Percentiles rank a stretch among this genome's conserved stretches.
phyloP scores from a whole-genome alignment of 2,329 filamentous ascomycete species.

The Knoxdaviesia proteae region DNA sequence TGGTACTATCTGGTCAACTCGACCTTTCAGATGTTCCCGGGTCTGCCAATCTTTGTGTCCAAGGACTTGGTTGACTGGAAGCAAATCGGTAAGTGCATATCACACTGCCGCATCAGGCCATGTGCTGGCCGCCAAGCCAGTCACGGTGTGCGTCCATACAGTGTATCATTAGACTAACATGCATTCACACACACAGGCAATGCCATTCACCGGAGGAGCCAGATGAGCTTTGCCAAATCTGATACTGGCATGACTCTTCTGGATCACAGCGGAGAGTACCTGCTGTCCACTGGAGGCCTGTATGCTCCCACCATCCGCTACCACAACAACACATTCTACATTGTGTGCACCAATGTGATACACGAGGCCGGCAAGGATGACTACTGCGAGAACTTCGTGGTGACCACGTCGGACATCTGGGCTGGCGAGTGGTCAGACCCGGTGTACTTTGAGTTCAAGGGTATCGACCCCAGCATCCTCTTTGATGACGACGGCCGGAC shows the following conservation, averaged over 20 bases:
- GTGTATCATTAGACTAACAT: too few species aligned
- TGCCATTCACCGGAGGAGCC: constrained; percentile 3
- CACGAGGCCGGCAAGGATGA: background rate
- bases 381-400: constrained; percentile 7
- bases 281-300: constrained; percentile 6
- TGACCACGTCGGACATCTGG: constrained; percentile 9
- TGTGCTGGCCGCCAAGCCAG: too few species aligned
- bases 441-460: constrained; percentile 16
- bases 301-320: constrained; percentile 9
- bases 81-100: constrained; percentile 8
- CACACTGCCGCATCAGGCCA: too few species aligned
- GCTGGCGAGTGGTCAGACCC: constrained; percentile 10
- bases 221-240: constrained; percentile 4
- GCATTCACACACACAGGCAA: constrained; percentile 3
- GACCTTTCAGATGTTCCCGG: constrained; percentile 37
- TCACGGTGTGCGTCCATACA: too few species aligned
- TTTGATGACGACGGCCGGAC: constrained; percentile 16
- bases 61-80: constrained; percentile 13
- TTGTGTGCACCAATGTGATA: constrained; percentile 9
- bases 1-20: constrained; percentile 25
- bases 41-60: constrained; percentile 19
- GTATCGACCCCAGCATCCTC: constrained; percentile 27
- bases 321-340: constrained; percentile 8
- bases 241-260: constrained; percentile 3
- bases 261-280: constrained; percentile 7